Conservation (phyloP, 2,329 filamentous ascomycete species). For the Cladosporium austrohemisphaericum region DNA sequence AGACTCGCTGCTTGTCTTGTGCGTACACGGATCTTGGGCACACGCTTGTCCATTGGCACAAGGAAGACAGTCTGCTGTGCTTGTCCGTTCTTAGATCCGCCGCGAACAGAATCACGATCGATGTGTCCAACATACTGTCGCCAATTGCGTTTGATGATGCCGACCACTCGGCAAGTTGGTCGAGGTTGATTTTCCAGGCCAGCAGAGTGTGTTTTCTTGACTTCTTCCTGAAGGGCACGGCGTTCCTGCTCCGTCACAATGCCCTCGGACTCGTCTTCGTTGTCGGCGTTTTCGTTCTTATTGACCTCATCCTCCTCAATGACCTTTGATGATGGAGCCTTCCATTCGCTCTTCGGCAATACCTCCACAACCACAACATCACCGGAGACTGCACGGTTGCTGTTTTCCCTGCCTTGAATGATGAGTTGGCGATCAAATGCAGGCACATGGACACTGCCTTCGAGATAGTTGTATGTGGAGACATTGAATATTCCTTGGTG, state of each 20-base stretch:
- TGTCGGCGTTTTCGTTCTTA: slow-evolving; percentile 89
- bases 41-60: slow-evolving; percentile 95
- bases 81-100: slow-evolving; percentile 68
- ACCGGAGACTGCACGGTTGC: slow-evolving; percentile 88
- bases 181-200: slow-evolving; percentile 73
- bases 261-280: slow-evolving; percentile 68
- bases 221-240: slow-evolving; percentile 84
- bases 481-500: slow-evolving; percentile 96
- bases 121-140: slow-evolving; percentile 96
- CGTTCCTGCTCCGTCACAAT: slow-evolving; percentile 87
- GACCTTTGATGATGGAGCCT: slow-evolving; percentile 89
- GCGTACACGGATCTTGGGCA: slow-evolving; percentile 90
- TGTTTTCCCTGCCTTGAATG: slow-evolving; percentile 88
- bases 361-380: slow-evolving; percentile 93
- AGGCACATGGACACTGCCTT: slow-evolving; percentile 84
- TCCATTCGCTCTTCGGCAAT: slow-evolving; percentile 93
- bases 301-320: slow-evolving; percentile 90
- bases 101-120: slow-evolving; percentile 77
- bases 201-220: slow-evolving; percentile 76
- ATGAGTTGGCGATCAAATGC: slow-evolving; percentile 86
- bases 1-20: slow-evolving; percentile 87
- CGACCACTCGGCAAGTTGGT: slow-evolving; percentile 88
- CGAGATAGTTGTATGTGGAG: slow-evolving; percentile 95
- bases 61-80: slow-evolving; percentile 92
- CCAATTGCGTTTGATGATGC: slow-evolving; percentile 94